A percentile compares a stretch with the other conserved stretches of the same genome.
phyloP scores from a whole-genome alignment of 306 rosid species.

The Acacia crassicarpa region DNA sequence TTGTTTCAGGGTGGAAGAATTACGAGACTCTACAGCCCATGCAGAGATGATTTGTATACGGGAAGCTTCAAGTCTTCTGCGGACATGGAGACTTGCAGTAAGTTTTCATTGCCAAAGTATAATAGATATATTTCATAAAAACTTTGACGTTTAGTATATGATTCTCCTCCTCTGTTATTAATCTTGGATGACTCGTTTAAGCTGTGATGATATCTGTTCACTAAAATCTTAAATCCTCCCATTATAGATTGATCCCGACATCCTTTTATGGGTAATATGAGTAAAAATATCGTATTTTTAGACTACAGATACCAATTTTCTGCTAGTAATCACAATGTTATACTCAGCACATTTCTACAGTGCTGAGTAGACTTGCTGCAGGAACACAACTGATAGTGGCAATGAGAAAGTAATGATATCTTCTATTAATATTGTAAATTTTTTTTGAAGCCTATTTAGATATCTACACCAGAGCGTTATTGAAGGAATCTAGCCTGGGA shows the following conservation, averaged over 20 bases:
- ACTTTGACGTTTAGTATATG: not conserved
- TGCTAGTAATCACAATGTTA: not conserved
- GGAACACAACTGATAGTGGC: not conserved
- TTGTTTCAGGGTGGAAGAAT: conserved; percentile 81
- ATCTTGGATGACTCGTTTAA: not conserved
- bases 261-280: not conserved
- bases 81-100: conserved; percentile 92
- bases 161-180: not conserved
- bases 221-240: not conserved
- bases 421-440: not conserved
- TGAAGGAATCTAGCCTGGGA: not conserved
- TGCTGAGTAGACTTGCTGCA: not conserved
- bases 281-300: not conserved
- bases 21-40: conserved; percentile 96
- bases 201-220: not conserved
- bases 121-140: conserved; percentile 12
- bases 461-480: not conserved
- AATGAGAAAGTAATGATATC: not conserved
- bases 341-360: not conserved
- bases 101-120: conserved; percentile 34
- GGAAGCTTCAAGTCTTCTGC: conserved; percentile 84
- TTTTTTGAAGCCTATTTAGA: not conserved
- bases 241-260: not conserved
- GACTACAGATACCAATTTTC: not conserved
- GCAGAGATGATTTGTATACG: conserved; percentile 96